Conservation (phyloP, 1,284 basidiomycete species). For the Tylopilus orsonianus region DNA sequence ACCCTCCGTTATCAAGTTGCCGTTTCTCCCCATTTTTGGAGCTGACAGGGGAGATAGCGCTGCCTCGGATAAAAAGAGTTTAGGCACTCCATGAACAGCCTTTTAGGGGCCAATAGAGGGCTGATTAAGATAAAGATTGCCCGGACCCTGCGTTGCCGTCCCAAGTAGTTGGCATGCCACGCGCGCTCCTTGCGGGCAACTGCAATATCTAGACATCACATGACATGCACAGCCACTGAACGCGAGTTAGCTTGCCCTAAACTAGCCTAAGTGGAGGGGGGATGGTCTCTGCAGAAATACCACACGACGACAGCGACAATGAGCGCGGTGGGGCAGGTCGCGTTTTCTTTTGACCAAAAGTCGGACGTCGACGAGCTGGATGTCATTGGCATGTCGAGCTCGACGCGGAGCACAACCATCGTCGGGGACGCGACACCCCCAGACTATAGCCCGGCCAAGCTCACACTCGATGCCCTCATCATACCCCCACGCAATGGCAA, state of each 20-base stretch:
- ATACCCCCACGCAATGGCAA: conserved; percentile 20
- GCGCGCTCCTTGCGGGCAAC: too few relatives aligned
- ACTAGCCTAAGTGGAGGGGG: not conserved
- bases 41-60: too few relatives aligned
- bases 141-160: too few relatives aligned
- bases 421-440: conserved; percentile 32
- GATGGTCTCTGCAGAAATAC: not conserved
- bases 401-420: conserved; percentile 32
- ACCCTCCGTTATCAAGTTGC: too few relatives aligned
- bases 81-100: too few relatives aligned
- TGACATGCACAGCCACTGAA: conserved; percentile 10
- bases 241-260: conserved; percentile 26
- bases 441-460: not conserved
- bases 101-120: too few relatives aligned
- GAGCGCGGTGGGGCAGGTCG: conserved; percentile 1
- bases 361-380: conserved; percentile 31
- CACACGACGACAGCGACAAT: conserved; percentile 3
- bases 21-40: too few relatives aligned
- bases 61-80: too few relatives aligned
- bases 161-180: too few relatives aligned
- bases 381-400: conserved; percentile 24
- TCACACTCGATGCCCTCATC: conserved; percentile 4
- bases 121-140: too few relatives aligned
- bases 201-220: too few relatives aligned
- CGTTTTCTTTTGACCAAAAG: conserved; percentile 10